Evolutionary conservation across 2,329 filamentous ascomycete genomes (phyloP), one percentile per base, ranked within the genome.

Genomic region (Arthrocladium fulminans): DNA sequence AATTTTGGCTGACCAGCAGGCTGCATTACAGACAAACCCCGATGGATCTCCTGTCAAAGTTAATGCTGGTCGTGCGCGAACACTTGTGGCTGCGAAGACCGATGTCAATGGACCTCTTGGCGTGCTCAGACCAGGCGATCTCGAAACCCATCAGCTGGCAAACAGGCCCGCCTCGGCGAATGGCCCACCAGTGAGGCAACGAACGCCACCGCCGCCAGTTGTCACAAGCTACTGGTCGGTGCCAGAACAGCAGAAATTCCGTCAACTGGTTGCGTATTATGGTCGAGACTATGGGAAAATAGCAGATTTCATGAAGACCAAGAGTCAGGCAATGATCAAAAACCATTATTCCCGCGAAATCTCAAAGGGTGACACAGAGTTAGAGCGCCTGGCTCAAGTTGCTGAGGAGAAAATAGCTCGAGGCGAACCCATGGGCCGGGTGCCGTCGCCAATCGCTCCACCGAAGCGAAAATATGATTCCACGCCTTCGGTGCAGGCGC

Each of bases 171-270:
- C 13, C n/a, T 35, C 32, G 7, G 22, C 15, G 15, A 27, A 34
- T 27, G 19, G 15, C 15, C 9, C 45, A 12, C 24, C 35, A 12
- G 30, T 29, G 32, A 35, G 43, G 22, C 43, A 10, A 38, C 6
- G 32, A 23, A 23, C 27, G 27, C 43, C 34, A n/a, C 23, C 34
- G 24, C 34, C 20, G 7, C 32, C 17, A 38, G 34, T 39, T 45
- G 67, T 71, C 24, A 73, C 69, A 3, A 74, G 72, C 50, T 74
- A 74, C 57, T 74, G 72, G 72, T 74, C 72, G 51, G 72, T 74
- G 13, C 69, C 70, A 10, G 72, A 74, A 54, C 65, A 70, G 53
- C 62, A 65, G 30, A 70, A 73, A 52, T 73, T 74, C 50, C 66
- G 67, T 2, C 62, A 64, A 12, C 56, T 73, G 35, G 57, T 74